phyloP scores from a whole-genome alignment of 345 rosid genomes.

The Tarenaya hassleriana region DNA sequence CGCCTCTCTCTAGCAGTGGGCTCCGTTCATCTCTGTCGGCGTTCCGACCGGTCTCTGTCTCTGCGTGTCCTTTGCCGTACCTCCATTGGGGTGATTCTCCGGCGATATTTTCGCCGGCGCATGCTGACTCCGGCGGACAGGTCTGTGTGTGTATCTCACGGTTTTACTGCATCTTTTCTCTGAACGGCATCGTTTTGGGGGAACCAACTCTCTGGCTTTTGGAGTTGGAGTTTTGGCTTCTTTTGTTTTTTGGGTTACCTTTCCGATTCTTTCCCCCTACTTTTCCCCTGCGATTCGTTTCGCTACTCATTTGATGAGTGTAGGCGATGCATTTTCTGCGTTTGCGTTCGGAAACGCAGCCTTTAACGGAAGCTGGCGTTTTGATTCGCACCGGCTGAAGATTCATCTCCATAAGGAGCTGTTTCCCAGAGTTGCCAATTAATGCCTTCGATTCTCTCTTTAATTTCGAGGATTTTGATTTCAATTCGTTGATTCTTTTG shows the following conservation, averaged over 20 bases:
- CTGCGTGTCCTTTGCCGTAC: not conserved
- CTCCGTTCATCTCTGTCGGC: too few species aligned
- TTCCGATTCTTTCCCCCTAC: constrained; percentile 20
- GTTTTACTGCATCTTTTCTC: constrained; percentile 3
- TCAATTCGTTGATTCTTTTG: constrained; percentile 1
- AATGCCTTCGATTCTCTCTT: constrained; percentile 21
- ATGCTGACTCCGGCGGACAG: constrained; percentile 23
- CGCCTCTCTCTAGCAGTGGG: not conserved
- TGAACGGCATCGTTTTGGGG: constrained; percentile 8
- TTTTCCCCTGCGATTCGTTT: constrained; percentile 1
- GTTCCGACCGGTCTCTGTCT: constrained; percentile 1
- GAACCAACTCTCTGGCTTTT: not conserved
- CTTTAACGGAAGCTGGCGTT: not conserved
- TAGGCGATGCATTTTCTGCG: constrained; percentile 22
- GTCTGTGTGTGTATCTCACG: constrained; percentile 17
- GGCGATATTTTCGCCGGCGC: constrained; percentile 11
- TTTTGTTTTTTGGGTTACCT: not conserved
- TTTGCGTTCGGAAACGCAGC: constrained; percentile 18
- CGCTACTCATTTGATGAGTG: constrained; percentile 10
- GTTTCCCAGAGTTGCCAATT: not conserved
- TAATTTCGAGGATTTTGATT: constrained; percentile 17
- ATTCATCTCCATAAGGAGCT: not conserved
- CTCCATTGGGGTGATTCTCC: not conserved
- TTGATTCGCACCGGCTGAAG: not conserved
- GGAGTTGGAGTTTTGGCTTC: constrained; percentile 3